Conservation (phyloP, 1,284 basidiomycete species). For the Papiliotrema terrestris region DNA sequence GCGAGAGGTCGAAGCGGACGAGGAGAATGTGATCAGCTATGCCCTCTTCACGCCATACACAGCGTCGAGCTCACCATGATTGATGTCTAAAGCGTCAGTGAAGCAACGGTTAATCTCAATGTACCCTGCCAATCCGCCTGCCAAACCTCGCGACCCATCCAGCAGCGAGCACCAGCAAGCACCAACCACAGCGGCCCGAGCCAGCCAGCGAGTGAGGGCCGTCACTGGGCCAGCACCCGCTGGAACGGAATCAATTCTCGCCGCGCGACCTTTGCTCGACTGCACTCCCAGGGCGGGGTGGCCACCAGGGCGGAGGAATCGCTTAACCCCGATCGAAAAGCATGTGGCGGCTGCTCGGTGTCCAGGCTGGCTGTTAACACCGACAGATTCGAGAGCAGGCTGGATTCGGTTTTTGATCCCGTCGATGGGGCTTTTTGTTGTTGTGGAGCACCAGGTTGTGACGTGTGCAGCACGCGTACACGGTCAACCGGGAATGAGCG, state of each 20-base stretch:
- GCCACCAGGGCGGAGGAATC: not conserved
- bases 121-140: too few relatives aligned
- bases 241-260: not conserved
- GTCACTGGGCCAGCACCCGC: too few relatives aligned
- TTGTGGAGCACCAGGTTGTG: too few relatives aligned
- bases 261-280: not conserved
- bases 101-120: not conserved
- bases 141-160: too few relatives aligned
- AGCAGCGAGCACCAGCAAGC: too few relatives aligned
- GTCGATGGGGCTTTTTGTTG: too few relatives aligned
- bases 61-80: slow-evolving; percentile 5
- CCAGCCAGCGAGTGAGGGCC: too few relatives aligned
- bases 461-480: not conserved
- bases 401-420: not conserved
- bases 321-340: not conserved
- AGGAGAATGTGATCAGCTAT: slow-evolving; percentile 2
- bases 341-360: not conserved
- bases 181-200: too few relatives aligned
- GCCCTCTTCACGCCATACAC: not conserved
- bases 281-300: not conserved
- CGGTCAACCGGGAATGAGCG: not conserved
- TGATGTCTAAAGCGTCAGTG: slow-evolving; percentile 5
- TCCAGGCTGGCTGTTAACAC: not conserved
- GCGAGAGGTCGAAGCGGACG: not conserved
- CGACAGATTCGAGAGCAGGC: not conserved